Base-by-base conservation (phyloP, 208 protist genomes). In the Leishmania lainsoni region DNA sequence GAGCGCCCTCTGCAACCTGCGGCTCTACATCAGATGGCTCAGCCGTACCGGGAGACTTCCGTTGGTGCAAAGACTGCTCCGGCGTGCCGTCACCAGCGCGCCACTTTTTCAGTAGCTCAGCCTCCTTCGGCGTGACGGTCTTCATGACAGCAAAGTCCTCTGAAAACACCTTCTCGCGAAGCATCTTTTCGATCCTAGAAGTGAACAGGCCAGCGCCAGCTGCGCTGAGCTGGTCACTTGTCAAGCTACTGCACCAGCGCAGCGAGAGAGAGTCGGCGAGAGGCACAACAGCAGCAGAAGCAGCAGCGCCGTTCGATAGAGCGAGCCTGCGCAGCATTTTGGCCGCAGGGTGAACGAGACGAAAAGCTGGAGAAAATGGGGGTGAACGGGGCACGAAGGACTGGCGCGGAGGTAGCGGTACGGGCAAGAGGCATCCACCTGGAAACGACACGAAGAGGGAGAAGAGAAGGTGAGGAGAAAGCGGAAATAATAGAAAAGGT, bases 31-130 rank as follows among this genome's bases (percentile, higher is more conserved):
- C 84, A 0, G 77, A 87, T 56, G 78, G 16, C 69, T 85, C 81
- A 0, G 78, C 80, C 56, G 77, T 78, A 32, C 75, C 81, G n/a
- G 78, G 76, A 35, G 72, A 70, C 9, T 81, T 83, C 48, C 59
- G 83, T 69, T 80, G 65, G 48, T 56, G 69, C 29, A 56, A 74
- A 0, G 74, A 81, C 73, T 83, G 59, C 71, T 79, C 75, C 51
- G 74, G 75, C 26, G 68, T 83, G 54, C 80, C 78, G 49, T 80
- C 76, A 22, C 69, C 75, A 35, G 49, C 54, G 52, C 86, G 81
- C 86, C 86, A 89, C 85, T 82, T 86, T n/a, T 83, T 66, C 39
- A 91, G 78, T 22, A 89, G 81, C 52, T 83, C 80, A 56, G 71
- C 69, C 80, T 91, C 82, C 78, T 91, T 88, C 39, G 63, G 80